Evolutionary conservation across 306 rosid genomes (phyloP).

Genomic region (Prinsepia uniflora): DNA sequence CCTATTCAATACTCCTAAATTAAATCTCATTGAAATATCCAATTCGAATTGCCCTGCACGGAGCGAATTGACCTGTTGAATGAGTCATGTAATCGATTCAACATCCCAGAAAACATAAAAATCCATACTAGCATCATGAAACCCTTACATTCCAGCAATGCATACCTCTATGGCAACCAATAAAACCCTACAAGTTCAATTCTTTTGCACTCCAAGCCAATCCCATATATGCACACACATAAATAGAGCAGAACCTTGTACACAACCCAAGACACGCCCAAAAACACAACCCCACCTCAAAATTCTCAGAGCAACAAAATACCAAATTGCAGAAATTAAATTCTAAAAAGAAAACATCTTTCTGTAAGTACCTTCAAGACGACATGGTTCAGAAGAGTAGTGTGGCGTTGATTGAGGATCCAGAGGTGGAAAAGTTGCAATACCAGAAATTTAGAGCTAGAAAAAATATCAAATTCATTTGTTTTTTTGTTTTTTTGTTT

Average conservation of each 20-base stretch:
- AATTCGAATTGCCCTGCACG: not conserved
- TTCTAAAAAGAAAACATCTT: not conserved
- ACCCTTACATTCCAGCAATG: conserved; percentile 43
- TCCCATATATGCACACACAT: conserved; percentile 12
- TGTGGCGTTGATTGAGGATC: not conserved
- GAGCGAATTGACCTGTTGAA: conserved; percentile 35
- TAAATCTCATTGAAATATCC: not conserved
- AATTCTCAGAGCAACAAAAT: conserved; percentile 1
- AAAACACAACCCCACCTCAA: conserved; percentile 18
- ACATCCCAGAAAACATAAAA: conserved; percentile 42
- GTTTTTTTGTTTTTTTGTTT: not conserved
- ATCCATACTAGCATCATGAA: conserved; percentile 35
- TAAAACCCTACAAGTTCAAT: conserved; percentile 52
- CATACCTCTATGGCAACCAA: conserved; percentile 37
- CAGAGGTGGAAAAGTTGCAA: not conserved
- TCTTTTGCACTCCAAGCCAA: conserved; percentile 10
- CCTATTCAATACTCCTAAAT: not conserved
- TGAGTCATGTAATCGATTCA: conserved; percentile 8
- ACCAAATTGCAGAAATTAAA: not conserved
- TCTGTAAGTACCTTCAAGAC: conserved; percentile 11
- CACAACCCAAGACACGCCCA: conserved; percentile 15
- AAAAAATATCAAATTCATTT: not conserved
- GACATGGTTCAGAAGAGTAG: conserved; percentile 6
- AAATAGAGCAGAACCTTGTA: conserved; percentile 15
- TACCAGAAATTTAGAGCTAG: conserved; percentile 10